Base-by-base conservation (phyloP, 768 basidiomycete species). In the Hericium coralloides region DNA sequence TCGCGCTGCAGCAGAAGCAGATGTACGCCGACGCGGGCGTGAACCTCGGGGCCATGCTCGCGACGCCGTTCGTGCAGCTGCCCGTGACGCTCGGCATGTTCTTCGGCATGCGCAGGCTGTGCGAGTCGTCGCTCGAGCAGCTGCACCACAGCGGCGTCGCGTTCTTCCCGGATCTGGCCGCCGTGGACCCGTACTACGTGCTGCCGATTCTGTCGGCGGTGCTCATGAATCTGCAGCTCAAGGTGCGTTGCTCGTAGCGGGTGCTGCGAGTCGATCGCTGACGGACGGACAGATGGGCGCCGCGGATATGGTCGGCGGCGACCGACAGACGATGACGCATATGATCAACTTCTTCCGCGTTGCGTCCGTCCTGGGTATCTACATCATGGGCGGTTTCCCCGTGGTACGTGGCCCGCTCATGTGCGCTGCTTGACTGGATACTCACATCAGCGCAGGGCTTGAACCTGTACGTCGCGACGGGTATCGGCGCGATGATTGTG, bases 11-110 rank as follows among this genome's bases (percentile, higher is more conserved):
- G 64, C 74, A 81, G 60, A 70, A 72, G 58, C 64, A 73, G 47
- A 69, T 93, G 37, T 83, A 88, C 66, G 68, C 76, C 57, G 78
- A 84, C 55, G 79, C 88, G 8, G 83, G 85, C 23, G 83, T 91
- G 49, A 81, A 77, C 62, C 77, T 88, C 56, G 59, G 72, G 14
- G 74, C 76, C 41, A 73, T 83, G 60, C 59, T 87, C n/a, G 52
- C 82, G 15, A 73, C 76, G 55, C 80, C 82, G 8, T 57, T 93
- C 55, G 63, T 86, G 0, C 93, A 95, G 69, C 67, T 92, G 20
- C 83, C 90, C 1, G 74, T 92, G 45, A 85, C 87, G 49, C 71
- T 97, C 36, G 84, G 85, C 14, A 72, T 91, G 73, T 98, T 98
- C 78, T 85, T 92, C 62, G 91, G 81, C 17, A 68, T 95, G 55